phyloP scores from a whole-genome alignment of 169 alveolate genomes.

The Plasmodium adleri region DNA sequence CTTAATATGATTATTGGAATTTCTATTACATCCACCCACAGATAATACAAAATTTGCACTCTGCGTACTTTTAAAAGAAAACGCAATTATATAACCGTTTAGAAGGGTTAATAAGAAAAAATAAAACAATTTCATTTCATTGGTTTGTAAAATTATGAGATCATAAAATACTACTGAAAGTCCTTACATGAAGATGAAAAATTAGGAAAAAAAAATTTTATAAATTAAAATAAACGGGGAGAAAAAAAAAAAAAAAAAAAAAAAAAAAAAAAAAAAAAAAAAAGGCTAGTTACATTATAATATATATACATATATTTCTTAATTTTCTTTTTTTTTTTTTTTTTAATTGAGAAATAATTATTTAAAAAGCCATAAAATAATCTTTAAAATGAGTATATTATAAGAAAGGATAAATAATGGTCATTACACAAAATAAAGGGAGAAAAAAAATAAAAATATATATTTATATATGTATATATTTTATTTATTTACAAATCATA shows the following conservation, averaged over 20 bases:
- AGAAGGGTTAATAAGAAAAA: neutral
- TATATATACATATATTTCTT: neutral
- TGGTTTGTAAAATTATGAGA: neutral
- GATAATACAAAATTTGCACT: neutral
- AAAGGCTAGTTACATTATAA: neutral
- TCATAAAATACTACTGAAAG: neutral
- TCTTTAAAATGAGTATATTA: no score
- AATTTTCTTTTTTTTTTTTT: neutral
- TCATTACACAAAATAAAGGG: no score
- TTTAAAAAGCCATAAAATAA: no score
- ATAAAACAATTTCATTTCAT: conserved; percentile 41
- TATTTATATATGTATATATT: no score
- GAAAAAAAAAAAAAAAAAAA: neutral
- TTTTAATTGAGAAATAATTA: neutral
- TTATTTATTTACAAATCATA: no score
- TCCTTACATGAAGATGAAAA: conserved; percentile 21
- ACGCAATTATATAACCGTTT: neutral
- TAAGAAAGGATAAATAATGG: no score
- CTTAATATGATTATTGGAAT: no score
- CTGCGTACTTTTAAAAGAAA: conserved; percentile 20
- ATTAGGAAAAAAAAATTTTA: neutral
- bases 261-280: neutral
- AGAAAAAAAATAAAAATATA: no score
- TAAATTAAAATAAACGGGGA: neutral
- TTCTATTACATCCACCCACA: no score